These are phyloP conservation scores for Ceriops decandra DNA, from an alignment of 345 rosid species.

Conservation along the genomic window DNA sequence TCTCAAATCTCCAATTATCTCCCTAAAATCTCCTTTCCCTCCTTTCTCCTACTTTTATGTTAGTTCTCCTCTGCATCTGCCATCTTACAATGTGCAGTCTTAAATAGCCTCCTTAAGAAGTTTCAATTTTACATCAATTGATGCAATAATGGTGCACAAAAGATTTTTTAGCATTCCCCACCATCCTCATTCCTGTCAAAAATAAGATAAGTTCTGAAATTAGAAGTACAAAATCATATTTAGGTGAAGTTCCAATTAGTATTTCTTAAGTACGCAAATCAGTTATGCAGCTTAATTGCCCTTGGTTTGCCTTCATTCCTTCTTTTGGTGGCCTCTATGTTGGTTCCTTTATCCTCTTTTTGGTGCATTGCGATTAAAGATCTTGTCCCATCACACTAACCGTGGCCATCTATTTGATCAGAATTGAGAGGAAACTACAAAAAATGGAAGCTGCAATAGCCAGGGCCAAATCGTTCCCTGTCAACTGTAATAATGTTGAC, in stretches of 20 bases:
- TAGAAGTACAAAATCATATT: too few relatives aligned
- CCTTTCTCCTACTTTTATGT: background rate
- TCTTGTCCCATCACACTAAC: constrained; percentile 10
- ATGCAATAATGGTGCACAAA: background rate
- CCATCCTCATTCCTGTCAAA: too few relatives aligned
- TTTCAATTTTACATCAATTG: background rate
- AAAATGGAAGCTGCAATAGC: constrained; percentile 67
- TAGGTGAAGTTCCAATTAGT: too few relatives aligned
- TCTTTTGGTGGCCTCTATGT: background rate
- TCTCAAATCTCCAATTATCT: background rate
- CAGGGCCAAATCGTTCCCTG: constrained; percentile 62
- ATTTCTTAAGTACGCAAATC: background rate
- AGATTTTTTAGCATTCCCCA: background rate
- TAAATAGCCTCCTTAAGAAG: background rate
- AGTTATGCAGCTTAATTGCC: background rate
- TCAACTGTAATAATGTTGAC: constrained; percentile 84
- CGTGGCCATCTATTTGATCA: constrained; percentile 28
- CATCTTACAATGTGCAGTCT: too few relatives aligned
- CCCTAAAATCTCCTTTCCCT: background rate
- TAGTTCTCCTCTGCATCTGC: too few relatives aligned
- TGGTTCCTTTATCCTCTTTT: too few relatives aligned
- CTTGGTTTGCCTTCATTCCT: too few relatives aligned
- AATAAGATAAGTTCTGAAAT: too few relatives aligned
- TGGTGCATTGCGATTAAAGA: too few relatives aligned
- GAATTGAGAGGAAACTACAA: constrained; percentile 59